These are phyloP conservation scores for Skeletonema costatum DNA, from an alignment of 108 stramenopile genomes.

Conservation along the genomic window DNA sequence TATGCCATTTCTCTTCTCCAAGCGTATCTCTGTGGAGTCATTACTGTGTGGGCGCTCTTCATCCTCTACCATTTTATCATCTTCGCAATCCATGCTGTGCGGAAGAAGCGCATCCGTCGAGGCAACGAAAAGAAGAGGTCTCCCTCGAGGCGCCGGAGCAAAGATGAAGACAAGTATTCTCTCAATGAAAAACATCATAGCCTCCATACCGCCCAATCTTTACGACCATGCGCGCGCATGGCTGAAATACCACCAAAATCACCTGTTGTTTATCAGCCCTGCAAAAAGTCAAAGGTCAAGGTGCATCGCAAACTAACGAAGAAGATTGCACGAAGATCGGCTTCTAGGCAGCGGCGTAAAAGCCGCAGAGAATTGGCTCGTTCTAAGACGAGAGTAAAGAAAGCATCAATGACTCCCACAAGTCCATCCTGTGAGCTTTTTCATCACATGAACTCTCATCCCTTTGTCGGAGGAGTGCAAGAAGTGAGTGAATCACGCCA, in stretches of 20 bases:
- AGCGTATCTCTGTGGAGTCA: slow-evolving; percentile 27
- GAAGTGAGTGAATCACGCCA: background rate
- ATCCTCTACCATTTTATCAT: slow-evolving; percentile 3
- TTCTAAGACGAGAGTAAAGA: background rate
- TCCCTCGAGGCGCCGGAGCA: background rate
- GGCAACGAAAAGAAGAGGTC: background rate
- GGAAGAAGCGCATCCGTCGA: slow-evolving; percentile 3
- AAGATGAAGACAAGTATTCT: background rate
- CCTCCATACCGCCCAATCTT: background rate
- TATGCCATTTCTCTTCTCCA: slow-evolving; percentile 27
- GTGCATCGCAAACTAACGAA: slow-evolving; percentile 4
- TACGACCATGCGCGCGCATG: slow-evolving; percentile 3
- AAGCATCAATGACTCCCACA: background rate
- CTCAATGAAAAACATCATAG: background rate
- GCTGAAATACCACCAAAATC: background rate
- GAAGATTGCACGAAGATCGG: background rate
- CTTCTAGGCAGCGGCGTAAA: background rate
- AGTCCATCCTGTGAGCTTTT: slow-evolving; percentile 23
- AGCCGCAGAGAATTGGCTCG: background rate
- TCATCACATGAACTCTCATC: slow-evolving; percentile 25
- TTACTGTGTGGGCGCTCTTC: slow-evolving; percentile 3
- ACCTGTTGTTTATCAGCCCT: background rate
- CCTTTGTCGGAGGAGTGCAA: background rate
- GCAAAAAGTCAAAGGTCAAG: background rate
- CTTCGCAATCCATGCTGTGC: slow-evolving; percentile 7